Base-by-base conservation (phyloP, 2,329 filamentous ascomycete genomes). In the Ophiostoma ulmi region DNA sequence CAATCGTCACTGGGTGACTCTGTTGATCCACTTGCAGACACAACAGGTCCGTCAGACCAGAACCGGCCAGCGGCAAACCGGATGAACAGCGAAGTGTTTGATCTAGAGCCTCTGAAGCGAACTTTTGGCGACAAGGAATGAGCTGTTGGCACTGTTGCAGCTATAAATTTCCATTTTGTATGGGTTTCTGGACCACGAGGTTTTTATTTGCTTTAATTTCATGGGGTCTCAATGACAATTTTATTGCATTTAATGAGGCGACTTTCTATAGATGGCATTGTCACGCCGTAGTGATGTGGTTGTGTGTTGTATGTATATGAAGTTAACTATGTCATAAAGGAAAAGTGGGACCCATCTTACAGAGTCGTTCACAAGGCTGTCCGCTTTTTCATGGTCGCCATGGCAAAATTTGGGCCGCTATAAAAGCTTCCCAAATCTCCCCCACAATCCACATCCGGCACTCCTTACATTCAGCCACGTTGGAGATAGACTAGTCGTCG, bases 61-160 rank as follows among this genome's bases (percentile, higher is more conserved):
- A 75, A 8, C 14, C 17, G 77, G 79, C 7, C 77, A 76, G 35
- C 41, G 39, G 76, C 78, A 39, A 63, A 63, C 74, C 78, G 73
- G 14, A 79, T 80, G 11, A 77, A 79, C 10, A 82, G 84, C 69
- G 83, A 87, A 67, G 84, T 87, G 8, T 88, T 88, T 75, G 85
- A 85, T 5, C 72, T 88, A 74, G 82, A 87, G 75, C 83, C 84
- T 4, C 80, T 88, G 70, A 74, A 76, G 52, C 81, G 74, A 39
- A 71, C 71, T 1, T 20, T 70, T 13, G 72, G 70, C 6, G 39
- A 36, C 26, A 64, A 69, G 68, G 26, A 68, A 14, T 68, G n/a
- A 44, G 17, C 17, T 39, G 17, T 39, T 58, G 52, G 6, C 17
- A 52, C 44, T 17, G 44, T 31, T 52, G 44, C 20, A 2, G 17